These are phyloP conservation scores for Boletus sp. DNA, from an alignment of 768 basidiomycete species.

Conservation along the genomic window DNA sequence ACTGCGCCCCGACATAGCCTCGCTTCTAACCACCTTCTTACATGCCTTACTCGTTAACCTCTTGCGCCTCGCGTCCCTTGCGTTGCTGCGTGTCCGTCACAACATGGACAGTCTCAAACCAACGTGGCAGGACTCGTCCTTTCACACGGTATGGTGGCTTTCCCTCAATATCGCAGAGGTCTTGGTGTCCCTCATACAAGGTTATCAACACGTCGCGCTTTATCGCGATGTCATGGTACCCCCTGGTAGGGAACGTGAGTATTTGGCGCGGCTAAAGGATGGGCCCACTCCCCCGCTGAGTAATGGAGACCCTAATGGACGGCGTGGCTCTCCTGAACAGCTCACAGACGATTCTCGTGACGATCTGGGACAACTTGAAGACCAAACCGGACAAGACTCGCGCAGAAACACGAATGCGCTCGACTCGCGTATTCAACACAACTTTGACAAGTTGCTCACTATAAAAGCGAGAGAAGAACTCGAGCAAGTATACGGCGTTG, in stretches of 20 bases:
- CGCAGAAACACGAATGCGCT: constrained; percentile 15
- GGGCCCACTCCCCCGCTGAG: constrained; percentile 2
- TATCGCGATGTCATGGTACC: constrained; percentile 70
- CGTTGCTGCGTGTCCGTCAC: constrained; percentile 51
- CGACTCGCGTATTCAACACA: constrained; percentile 52
- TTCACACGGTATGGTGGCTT: constrained; percentile 73
- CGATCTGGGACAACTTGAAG: constrained; percentile 22
- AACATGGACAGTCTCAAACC: constrained; percentile 42
- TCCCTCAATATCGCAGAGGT: constrained; percentile 71
- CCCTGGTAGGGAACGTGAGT: constrained; percentile 39
- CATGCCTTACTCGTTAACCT: constrained; percentile 52
- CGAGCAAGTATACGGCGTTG: constrained; percentile 78
- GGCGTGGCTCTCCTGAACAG: constrained; percentile 13
- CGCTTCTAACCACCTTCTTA: constrained; percentile 39
- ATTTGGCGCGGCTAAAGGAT: constrained; percentile 32
- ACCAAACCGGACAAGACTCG: constrained; percentile 6
- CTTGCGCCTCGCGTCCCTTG: constrained; percentile 54
- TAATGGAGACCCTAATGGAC: constrained; percentile 9
- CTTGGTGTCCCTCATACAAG: constrained; percentile 61
- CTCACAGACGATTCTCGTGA: constrained; percentile 9
- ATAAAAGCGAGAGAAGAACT: constrained; percentile 71
- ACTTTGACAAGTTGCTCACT: constrained; percentile 62
- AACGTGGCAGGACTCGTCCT: constrained; percentile 56
- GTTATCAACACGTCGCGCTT: constrained; percentile 63
- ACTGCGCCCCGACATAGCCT: constrained; percentile 27